Base-by-base conservation (phyloP, 208 protist species). In the Acanthamoeba royreba region DNA sequence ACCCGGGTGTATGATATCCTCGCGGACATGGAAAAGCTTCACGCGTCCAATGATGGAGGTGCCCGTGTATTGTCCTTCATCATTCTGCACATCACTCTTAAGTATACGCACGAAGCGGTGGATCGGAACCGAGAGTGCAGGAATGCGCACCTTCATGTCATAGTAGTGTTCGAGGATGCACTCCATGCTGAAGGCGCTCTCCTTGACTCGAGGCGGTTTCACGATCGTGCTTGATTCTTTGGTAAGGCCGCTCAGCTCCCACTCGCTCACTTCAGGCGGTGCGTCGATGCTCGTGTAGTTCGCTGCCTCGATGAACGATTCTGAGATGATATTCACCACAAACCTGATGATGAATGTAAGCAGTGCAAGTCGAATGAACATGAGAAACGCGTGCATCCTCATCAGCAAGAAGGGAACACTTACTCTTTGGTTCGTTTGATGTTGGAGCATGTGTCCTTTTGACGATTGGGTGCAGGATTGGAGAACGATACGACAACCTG, bases 181-280 rank as follows among this genome's bases (percentile, higher is more conserved):
- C 66, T 77, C 66, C 66, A 77, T 77, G 66, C 66, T 77, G 66
- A 77, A 77, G 66, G 66, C 66, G 66, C 66, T 77, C 35, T 77
- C 66, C 66, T 77, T 77, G 66, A 77, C 66, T 19, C 66, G 31
- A 31, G 66, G 33, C 0, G 66, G 66, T 2, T 17, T 38, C 35
- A 77, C 66, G 35, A 45, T 22, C 35, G 38, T 31, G 66, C 66
- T 77, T 4, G 66, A 38, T 19, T 77, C 66, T 19, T 5, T 9
- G 66, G 66, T 77, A 15, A 77, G 66, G 2, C 66, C 66, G 13
- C 35, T 25, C 13, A 77, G 66, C 25, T 38, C 35, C 66, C 66
- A 77, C 11, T 77, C 66, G 66, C 66, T 45, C 66, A 77, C 35
- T 7, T 45, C 66, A 0, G 66, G 4, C 66, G 66, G 66, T 19